Conservation (phyloP, 805 yeast species). For the Yueomyces sp. region DNA sequence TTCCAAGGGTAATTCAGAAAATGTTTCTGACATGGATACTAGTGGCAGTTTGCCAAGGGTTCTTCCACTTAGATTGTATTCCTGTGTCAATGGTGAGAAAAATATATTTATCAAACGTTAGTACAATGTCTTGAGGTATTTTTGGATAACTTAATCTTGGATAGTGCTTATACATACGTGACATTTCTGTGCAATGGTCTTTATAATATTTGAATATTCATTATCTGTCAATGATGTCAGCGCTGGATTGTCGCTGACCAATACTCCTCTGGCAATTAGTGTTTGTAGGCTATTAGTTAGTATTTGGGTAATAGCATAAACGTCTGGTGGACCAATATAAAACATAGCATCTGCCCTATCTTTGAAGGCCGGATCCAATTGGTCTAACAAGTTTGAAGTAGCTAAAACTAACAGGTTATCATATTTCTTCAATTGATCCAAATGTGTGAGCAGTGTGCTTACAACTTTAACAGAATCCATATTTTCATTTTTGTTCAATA, state of each 20-base stretch:
- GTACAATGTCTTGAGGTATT: too few relatives aligned
- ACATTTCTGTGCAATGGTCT: slow-evolving; percentile 11
- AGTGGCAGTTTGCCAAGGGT: slow-evolving; percentile 18
- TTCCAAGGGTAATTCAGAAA: slow-evolving; percentile 13
- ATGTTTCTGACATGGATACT: slow-evolving; percentile 17
- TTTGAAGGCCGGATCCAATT: slow-evolving; percentile 31
- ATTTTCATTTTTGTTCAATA: slow-evolving; percentile 27
- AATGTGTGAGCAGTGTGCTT: slow-evolving; percentile 29
- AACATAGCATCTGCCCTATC: slow-evolving; percentile 31
- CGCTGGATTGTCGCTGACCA: slow-evolving; percentile 3
- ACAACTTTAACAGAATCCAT: slow-evolving; percentile 32
- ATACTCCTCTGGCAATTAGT: slow-evolving; percentile 9
- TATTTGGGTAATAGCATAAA: slow-evolving; percentile 19
- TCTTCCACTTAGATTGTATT: slow-evolving; percentile 18
- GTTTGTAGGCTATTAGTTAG: slow-evolving; percentile 18
- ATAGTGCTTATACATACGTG: slow-evolving; percentile 11
- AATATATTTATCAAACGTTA: too few relatives aligned
- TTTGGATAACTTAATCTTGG: too few relatives aligned
- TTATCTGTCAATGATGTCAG: neutral
- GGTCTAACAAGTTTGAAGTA: slow-evolving; percentile 28
- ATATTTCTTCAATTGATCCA: slow-evolving; percentile 27
- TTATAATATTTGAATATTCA: slow-evolving; percentile 5
- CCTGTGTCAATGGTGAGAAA: slow-evolving; percentile 3
- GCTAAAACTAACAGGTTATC: slow-evolving; percentile 27
- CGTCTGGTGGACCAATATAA: slow-evolving; percentile 25